Evolutionary conservation across 352 stramenopile genomes (phyloP), one percentile per base, ranked within the genome.

Genomic region (Thraustochytrium sp.): DNA sequence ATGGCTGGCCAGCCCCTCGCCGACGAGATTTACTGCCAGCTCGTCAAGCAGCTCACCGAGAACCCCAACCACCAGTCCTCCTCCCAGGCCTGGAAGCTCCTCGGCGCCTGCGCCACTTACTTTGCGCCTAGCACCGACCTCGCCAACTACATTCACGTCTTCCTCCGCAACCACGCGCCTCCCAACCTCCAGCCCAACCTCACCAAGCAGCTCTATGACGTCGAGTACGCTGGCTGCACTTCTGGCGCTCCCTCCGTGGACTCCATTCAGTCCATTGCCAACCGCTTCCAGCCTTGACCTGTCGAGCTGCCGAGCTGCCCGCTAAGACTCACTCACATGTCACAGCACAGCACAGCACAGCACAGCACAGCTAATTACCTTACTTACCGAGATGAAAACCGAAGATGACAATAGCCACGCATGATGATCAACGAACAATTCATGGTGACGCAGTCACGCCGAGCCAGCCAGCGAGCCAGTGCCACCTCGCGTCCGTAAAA

Each of bases 21-120:
- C 16, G 92, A 98, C 82, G 94, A 98, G 87, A 96, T 97, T 62
- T 97, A 96, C 73, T 59, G 95, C 21, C 93, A 96, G 85, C 85
- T 97, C 11, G 93, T 96, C 90, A 98, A 98, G 85, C 94, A 97
- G 86, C 84, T 98, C 42, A 95, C 89, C 0, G 92, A 95, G 51
- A 98, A 97, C 84, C 92, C 93, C 0, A 94, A 94, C 83, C 88
- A 92, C 40, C 93, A 97, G 56, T 96, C 90, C 84, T 92, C 90
- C 29, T 92, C 92, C 44, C 92, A 93, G 44, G 93, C 92, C 34
- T 97, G 94, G 94, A 94, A 95, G 59, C 87, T 97, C 1, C 92
- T 98, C 86, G 94, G 93, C 21, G 94, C 97, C 89, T 96, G 92
- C 84, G 90, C 92, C 11, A 90, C 90, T n/a, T 96, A 93, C 0